phyloP scores from a whole-genome alignment of 805 yeast species.

The Cyberlindnera amylophila region DNA sequence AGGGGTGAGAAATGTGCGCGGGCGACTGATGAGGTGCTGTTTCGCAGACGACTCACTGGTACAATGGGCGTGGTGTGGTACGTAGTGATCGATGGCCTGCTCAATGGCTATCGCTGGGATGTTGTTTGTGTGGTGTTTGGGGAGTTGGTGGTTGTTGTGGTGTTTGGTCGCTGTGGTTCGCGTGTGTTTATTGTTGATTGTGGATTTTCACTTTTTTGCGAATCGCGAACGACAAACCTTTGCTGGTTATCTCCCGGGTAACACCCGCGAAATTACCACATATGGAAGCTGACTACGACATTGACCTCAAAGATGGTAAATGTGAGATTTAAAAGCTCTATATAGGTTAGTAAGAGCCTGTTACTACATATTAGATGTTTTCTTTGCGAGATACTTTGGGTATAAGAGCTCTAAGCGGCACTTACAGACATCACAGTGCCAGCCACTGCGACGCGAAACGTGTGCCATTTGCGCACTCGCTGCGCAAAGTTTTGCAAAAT shows the following conservation, averaged over 20 bases:
- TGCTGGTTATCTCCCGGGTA: conserved; percentile 8
- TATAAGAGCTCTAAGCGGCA: too few species aligned
- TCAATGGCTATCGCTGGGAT: conserved; percentile 2
- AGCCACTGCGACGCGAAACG: too few species aligned
- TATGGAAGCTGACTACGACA: background rate
- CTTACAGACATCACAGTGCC: too few species aligned
- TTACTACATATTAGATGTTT: too few species aligned
- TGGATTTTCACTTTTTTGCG: conserved; percentile 10
- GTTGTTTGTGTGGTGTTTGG: conserved; percentile 1
- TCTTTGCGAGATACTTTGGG: too few species aligned
- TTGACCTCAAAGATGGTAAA: too few species aligned
- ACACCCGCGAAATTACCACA: conserved; percentile 2
- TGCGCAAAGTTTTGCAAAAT: background rate
- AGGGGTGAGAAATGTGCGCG: background rate
- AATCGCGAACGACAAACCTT: conserved; percentile 3
- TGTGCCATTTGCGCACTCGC: too few species aligned
- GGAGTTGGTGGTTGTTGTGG: conserved; percentile 8
- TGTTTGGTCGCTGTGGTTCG: conserved; percentile 14
- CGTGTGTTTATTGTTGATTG: conserved; percentile 14
- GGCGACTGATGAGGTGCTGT: background rate
- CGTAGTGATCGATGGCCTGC: background rate
- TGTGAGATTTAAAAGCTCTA: too few species aligned
- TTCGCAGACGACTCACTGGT: background rate
- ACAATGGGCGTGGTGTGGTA: background rate
- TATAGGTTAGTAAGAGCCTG: too few species aligned